Conservation (phyloP, 257 asterid genomes). For the Nicotiana obtusifolia region DNA sequence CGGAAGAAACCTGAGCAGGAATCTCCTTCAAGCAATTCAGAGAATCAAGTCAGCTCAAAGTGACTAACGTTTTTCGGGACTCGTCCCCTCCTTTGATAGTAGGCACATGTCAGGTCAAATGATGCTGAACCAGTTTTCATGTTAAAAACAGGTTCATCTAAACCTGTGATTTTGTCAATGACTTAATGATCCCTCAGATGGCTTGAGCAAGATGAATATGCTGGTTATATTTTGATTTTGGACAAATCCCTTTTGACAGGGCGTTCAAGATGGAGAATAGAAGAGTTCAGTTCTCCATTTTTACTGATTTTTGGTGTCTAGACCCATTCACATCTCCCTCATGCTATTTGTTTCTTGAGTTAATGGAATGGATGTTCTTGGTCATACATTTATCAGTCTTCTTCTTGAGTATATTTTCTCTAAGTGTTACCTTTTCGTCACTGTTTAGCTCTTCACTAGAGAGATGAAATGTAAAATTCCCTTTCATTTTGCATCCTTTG, state of each 20-base stretch:
- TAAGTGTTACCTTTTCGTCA: neutral
- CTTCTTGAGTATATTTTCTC: neutral
- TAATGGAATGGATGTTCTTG: neutral
- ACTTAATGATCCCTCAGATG: constrained; percentile 1
- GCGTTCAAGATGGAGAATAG: neutral
- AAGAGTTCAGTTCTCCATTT: neutral
- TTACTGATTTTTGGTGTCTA: neutral
- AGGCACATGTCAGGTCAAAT: neutral
- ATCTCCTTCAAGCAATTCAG: constrained; percentile 26
- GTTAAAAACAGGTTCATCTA: constrained; percentile 5
- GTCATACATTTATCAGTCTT: neutral
- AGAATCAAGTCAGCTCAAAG: constrained; percentile 10
- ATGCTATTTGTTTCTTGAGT: neutral
- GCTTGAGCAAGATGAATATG: neutral
- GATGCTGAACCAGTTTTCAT: constrained; percentile 3
- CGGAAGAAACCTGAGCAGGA: constrained; percentile 39
- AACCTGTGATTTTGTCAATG: constrained; percentile 3
- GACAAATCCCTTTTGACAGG: neutral
- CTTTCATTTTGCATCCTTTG: neutral
- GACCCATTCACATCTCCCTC: constrained; percentile 1
- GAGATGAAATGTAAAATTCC: neutral
- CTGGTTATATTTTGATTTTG: constrained; percentile 4
- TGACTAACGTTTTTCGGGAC: neutral
- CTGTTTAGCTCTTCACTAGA: neutral
- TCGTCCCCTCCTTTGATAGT: constrained; percentile 13